phyloP scores from a whole-genome alignment of 192 early-diverging fungal species.

The Coemansia aciculifera region DNA sequence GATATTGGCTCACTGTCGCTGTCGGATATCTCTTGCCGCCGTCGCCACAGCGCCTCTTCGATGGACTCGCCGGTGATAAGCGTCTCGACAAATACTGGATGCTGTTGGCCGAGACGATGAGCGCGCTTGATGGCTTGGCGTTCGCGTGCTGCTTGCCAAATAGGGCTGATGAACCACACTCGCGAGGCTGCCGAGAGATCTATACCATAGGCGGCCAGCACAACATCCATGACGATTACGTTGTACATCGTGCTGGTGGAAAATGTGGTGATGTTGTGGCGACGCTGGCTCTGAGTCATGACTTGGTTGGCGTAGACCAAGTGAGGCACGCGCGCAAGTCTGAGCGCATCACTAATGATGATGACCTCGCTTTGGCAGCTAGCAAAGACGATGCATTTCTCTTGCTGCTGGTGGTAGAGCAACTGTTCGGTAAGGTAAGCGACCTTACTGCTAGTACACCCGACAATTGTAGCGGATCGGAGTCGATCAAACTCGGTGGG shows the following conservation, averaged over 20 bases:
- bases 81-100: slow-evolving; percentile 45
- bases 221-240: slow-evolving; percentile 50
- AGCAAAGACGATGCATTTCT: slow-evolving; percentile 54
- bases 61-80: slow-evolving; percentile 39
- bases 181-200: slow-evolving; percentile 74
- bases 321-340: slow-evolving; percentile 38
- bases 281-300: slow-evolving; percentile 47
- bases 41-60: slow-evolving; percentile 46
- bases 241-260: slow-evolving; percentile 44
- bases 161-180: slow-evolving; percentile 71
- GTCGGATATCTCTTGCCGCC: slow-evolving; percentile 43
- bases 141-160: slow-evolving; percentile 71
- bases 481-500: slow-evolving; percentile 38
- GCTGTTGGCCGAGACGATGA: slow-evolving; percentile 73
- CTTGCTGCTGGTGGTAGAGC: slow-evolving; percentile 18
- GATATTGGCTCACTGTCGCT: slow-evolving; percentile 10
- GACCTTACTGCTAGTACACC: slow-evolving; percentile 41
- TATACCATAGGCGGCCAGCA: slow-evolving; percentile 71
- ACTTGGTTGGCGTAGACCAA: slow-evolving; percentile 41
- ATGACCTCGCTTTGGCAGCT: slow-evolving; percentile 27
- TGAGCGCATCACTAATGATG: slow-evolving; percentile 35
- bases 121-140: slow-evolving; percentile 86
- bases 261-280: slow-evolving; percentile 52
- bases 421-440: slow-evolving; percentile 34
- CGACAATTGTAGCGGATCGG: not conserved